Percentiles rank a stretch among this genome's conserved stretches.
Evolutionary conservation across 2,329 filamentous ascomycete genomes (phyloP).

Genomic region (Rhynchosporium graminicola): DNA sequence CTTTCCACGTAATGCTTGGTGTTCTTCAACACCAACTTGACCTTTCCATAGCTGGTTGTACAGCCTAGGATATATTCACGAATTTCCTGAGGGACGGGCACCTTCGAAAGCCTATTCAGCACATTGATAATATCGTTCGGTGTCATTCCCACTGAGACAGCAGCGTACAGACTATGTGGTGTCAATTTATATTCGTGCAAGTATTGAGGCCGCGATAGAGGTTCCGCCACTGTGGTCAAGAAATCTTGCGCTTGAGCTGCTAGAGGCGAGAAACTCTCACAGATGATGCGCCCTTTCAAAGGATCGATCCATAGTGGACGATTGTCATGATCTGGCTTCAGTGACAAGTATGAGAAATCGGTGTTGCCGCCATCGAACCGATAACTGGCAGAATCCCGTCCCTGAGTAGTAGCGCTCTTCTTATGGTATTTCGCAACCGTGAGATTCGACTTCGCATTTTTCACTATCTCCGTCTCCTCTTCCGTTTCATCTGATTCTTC

Average conservation of each 20-base stretch:
- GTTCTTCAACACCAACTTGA: conserved; percentile 91
- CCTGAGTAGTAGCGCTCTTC: conserved; percentile 23
- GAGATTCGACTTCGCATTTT: conserved; percentile 62
- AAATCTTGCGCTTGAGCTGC: conserved; percentile 90
- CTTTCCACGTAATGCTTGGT: conserved; percentile 95
- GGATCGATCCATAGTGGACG: conserved; percentile 95
- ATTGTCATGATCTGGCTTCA: conserved; percentile 88
- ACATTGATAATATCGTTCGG: conserved; percentile 88
- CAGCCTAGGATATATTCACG: conserved; percentile 73
- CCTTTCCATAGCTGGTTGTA: conserved; percentile 90
- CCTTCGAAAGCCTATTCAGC: conserved; percentile 86
- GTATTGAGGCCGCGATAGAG: conserved; percentile 82
- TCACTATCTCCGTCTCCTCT: conserved; percentile 53
- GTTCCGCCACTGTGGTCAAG: conserved; percentile 92
- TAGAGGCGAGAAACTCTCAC: conserved; percentile 91
- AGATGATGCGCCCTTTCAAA: conserved; percentile 79
- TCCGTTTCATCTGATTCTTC: conserved; percentile 44
- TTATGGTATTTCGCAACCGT: conserved; percentile 42
- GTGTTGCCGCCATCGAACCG: conserved; percentile 39
- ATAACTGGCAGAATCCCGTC: conserved; percentile 40
- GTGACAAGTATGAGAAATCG: conserved; percentile 75
- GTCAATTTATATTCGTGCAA: conserved; percentile 94
- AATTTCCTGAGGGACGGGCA: conserved; percentile 78
- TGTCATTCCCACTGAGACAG: conserved; percentile 89
- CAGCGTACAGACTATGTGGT: conserved; percentile 90